Percentiles rank a stretch among this genome's conserved stretches.
These are phyloP conservation scores for Paraphysoderma sedebokerense DNA, from an alignment of 371 early-diverging fungal genomes.

Conservation along the genomic window DNA sequence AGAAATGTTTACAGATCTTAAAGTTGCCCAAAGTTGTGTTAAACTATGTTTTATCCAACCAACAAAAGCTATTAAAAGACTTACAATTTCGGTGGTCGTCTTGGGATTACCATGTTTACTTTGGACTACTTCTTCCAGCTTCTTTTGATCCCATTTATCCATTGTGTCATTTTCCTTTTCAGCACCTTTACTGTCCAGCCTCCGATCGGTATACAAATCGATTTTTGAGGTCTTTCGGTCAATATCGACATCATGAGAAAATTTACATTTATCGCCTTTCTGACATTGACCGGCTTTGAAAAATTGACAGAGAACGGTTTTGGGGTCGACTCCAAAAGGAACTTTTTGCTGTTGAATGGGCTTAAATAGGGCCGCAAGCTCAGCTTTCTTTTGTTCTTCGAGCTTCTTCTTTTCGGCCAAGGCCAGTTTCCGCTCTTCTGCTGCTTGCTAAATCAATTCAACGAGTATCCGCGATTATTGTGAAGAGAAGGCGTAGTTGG, in stretches of 20 bases:
- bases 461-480: too few species aligned
- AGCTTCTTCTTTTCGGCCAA: conserved; percentile 32
- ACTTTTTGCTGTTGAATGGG: conserved; percentile 78
- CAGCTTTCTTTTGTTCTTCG: conserved; percentile 55
- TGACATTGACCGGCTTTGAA: conserved; percentile 87
- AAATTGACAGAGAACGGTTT: conserved; percentile 87
- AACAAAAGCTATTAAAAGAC: too few species aligned
- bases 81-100: conserved; percentile 86
- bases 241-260: conserved; percentile 86
- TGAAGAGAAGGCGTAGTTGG: not conserved
- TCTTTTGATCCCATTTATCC: conserved; percentile 88
- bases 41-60: not conserved
- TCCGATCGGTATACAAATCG: conserved; percentile 72
- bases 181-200: not conserved
- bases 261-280: conserved; percentile 94
- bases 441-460: conserved; percentile 39
- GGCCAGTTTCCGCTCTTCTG: conserved; percentile 22
- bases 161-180: conserved; percentile 47
- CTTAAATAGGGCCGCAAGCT: conserved; percentile 75
- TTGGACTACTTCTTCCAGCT: conserved; percentile 72
- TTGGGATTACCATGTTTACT: conserved; percentile 67
- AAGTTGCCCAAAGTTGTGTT: not conserved
- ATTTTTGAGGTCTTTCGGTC: conserved; percentile 80
- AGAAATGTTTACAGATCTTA: conserved; percentile 77
- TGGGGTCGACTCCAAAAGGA: conserved; percentile 97